Conservation (phyloP, 1,284 basidiomycete species). For the Lentinula novae-zelandiae region DNA sequence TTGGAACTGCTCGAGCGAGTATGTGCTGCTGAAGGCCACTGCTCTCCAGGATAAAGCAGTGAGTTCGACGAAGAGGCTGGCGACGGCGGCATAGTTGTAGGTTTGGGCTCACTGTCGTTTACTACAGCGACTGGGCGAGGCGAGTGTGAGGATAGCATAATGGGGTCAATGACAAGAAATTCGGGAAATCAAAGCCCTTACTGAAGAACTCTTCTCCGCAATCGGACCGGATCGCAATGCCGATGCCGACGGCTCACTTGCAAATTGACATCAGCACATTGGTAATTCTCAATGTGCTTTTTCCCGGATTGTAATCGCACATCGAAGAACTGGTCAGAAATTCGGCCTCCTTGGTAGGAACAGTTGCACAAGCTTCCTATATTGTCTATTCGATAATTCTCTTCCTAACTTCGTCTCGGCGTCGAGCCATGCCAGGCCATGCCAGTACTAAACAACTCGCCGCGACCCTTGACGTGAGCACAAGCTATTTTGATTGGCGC, state of each 20-base stretch:
- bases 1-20: constrained; percentile 2
- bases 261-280: not conserved
- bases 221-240: not conserved
- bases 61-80: constrained; percentile 6
- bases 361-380: not conserved
- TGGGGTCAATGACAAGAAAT: constrained; percentile 4
- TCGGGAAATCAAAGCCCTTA: not conserved
- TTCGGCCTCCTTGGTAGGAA: not conserved
- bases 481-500: constrained; percentile 1
- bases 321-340: not conserved
- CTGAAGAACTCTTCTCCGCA: not conserved
- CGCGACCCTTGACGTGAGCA: not conserved
- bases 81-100: not conserved
- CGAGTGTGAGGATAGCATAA: constrained; percentile 6
- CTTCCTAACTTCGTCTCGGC: not conserved
- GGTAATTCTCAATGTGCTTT: not conserved
- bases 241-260: not conserved
- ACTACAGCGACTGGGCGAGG: constrained; percentile 2
- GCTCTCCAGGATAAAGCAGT: not conserved
- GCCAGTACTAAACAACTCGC: not conserved
- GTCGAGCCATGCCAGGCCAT: not conserved
- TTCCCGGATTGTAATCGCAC: not conserved
- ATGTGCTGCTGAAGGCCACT: not conserved
- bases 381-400: not conserved
- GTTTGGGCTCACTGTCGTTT: not conserved